Evolutionary conservation across 2,329 filamentous ascomycete species (phyloP), one percentile per base, ranked within the genome.

Genomic region (Stemphylium vesicarium): DNA sequence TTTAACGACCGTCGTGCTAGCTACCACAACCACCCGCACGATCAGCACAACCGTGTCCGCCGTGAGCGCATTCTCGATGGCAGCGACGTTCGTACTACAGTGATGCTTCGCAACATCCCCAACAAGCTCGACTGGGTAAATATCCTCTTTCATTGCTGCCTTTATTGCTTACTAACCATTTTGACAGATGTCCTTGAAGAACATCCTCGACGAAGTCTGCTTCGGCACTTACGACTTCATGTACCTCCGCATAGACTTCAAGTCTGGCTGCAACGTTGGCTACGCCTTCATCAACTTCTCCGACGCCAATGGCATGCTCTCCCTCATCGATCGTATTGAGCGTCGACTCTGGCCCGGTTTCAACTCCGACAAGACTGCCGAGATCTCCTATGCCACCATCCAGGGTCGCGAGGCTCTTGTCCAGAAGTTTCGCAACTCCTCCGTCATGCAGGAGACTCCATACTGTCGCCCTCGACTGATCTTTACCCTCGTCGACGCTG

Each of bases 281-380:
- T 98, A 98, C 75, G 94, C 92, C 0, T 99, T 98, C 77, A 92
- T 99, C 78, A 97, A 99, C 76, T 97, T 98, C 66, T 85, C 88
- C 38, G 87, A 92, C 73, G 86, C 91, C 0, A 53, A 60, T 6
- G 71, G 70, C 8, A 70, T 75, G 63, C 56, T 73, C 2, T 51
- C 62, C 2, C 62, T 75, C 29, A 58, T 75, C 24, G 61, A 74
- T 12, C 54, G 62, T 15, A 59, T 76, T 33, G 71, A 74, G 49
- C 51, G 59, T 50, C 66, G 64, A 36, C 64, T 52, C 44, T 91
- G 89, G 92, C 88, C 89, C 63, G 89, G 88, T 62, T 93, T 90
- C 78, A 89, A 89, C 68, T 91, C 88, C 33, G 86, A 91, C 77
- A 97, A 96, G 75, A 82, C 91, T 43, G 91, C 91, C 0, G 91